Evolutionary conservation across 2,329 filamentous ascomycete species (phyloP).

Genomic region (Hymenoscyphus infarciens): DNA sequence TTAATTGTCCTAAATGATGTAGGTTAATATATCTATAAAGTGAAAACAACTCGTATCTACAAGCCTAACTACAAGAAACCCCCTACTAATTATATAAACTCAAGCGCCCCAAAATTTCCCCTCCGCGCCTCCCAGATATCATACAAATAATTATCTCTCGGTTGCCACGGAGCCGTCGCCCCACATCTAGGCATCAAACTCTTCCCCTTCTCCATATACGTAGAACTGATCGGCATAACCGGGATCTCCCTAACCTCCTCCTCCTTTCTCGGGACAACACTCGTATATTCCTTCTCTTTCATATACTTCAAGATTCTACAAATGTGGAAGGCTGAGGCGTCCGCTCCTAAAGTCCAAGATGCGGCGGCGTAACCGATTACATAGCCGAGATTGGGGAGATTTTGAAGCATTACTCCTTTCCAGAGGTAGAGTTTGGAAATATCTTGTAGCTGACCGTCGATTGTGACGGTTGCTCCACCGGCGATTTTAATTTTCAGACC

Average conservation of each 20-base stretch:
- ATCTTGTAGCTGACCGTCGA: constrained; percentile 52
- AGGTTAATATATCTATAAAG: too few relatives aligned
- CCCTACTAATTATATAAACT: constrained; percentile 3
- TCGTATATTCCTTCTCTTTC: constrained; percentile 18
- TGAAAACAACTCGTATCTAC: too few relatives aligned
- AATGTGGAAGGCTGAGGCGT: constrained; percentile 34
- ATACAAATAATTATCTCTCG: constrained; percentile 29
- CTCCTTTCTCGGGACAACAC: constrained; percentile 16
- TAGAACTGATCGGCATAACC: constrained; percentile 12
- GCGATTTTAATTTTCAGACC: constrained; percentile 60
- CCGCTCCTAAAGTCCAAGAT: constrained; percentile 64
- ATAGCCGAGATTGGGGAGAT: constrained; percentile 59
- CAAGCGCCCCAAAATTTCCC: constrained; percentile 26
- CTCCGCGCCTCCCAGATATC: constrained; percentile 31
- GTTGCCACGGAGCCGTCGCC: constrained; percentile 28
- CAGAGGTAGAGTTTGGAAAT: constrained; percentile 53
- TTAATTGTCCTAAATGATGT: too few relatives aligned
- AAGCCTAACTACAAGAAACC: not conserved
- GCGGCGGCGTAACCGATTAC: constrained; percentile 63
- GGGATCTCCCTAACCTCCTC: not conserved
- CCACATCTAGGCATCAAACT: constrained; percentile 20
- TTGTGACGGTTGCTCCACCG: constrained; percentile 47
- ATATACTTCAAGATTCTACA: constrained; percentile 33
- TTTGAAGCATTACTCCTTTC: constrained; percentile 63
- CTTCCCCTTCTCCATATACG: constrained; percentile 16